Base-by-base conservation (phyloP, 1,284 basidiomycete species). In the Naganishia cerealis region DNA sequence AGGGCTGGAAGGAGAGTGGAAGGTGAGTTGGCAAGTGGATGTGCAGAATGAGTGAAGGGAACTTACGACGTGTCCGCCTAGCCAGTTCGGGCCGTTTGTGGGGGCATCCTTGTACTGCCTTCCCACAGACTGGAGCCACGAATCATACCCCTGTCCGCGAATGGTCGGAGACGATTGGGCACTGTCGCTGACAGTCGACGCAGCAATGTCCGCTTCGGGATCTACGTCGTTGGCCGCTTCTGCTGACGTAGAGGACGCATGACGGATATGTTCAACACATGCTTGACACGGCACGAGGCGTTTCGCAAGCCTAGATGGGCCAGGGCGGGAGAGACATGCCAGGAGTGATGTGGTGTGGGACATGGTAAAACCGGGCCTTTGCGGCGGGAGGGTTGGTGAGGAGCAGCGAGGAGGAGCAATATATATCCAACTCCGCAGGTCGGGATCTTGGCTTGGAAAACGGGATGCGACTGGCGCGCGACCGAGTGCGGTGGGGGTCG, bases 11-110 rank as follows among this genome's bases (percentile, higher is more conserved):
- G 73, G 59, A 72, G 67, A 42, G 52, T 3, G 56, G 33, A 36
- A 52, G 36, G 29, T 55, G 26, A 55, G 59, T 24, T n/a, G n/a
- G n/a, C 53, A 57, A 54, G 21, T 46, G 24, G 18, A 57, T 29
- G 26, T 16, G 46, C 36, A 18, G 36, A 43, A 29, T 26, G 12
- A 40, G 9, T 16, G 29, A 33, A 65, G 18, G n/a, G 26, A 18
- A 79, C 78, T 71, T 62, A 80, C 79, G 13, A 77, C 71, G 40
- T 71, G 54, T 1, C 72, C 76, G 16, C 79, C 80, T 7, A 81
- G 70, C 80, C 80, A 81, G 48, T 70, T 73, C 4, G 79, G 78
- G 46, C 75, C 75, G 50, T 71, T 71, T 18, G 75, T 76, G 21
- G 62, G 71, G 12, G 71, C 69, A 12, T 66, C 55, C 55, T 71